Conservation (phyloP, 108 stramenopile species). For the Bacterosira constricta region DNA sequence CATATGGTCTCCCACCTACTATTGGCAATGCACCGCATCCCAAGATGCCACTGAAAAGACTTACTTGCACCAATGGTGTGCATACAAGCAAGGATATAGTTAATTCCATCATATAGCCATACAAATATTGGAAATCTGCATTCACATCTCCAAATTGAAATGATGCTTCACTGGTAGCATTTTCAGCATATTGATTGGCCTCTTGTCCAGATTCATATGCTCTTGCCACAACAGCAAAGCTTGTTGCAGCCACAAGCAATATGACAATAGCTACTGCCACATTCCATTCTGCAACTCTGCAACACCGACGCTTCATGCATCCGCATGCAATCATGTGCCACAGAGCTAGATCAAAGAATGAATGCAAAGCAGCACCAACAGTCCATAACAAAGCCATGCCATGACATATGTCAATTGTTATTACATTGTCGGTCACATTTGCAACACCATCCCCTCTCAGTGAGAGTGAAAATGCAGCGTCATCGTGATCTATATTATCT, state of each 20-base stretch:
- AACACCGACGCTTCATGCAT: conserved; percentile 14
- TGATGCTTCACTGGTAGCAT: neutral
- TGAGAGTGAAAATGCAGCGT: conserved; percentile 21
- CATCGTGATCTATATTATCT: conserved; percentile 22
- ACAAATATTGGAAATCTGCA: conserved; percentile 36
- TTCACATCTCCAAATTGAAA: neutral
- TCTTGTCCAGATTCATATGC: conserved; percentile 22
- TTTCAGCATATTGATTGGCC: neutral
- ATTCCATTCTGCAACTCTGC: conserved; percentile 21
- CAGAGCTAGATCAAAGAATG: conserved; percentile 35
- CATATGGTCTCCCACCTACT: conserved; percentile 46
- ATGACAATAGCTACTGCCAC: conserved; percentile 31
- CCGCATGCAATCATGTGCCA: conserved; percentile 49
- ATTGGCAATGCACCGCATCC: conserved; percentile 45
- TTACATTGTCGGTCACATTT: neutral
- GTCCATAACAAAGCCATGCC: conserved; percentile 44
- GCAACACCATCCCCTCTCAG: conserved; percentile 18
- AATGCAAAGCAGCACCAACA: conserved; percentile 24
- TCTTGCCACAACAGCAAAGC: conserved; percentile 21
- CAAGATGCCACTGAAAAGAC: conserved; percentile 44
- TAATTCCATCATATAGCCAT: conserved; percentile 41
- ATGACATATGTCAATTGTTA: conserved; percentile 16
- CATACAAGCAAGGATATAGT: conserved; percentile 35
- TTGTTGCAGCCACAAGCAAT: conserved; percentile 16
- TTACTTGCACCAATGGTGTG: conserved; percentile 38